These are phyloP conservation scores for Pythium insidiosum DNA, from an alignment of 352 stramenopile species.

Conservation along the genomic window DNA sequence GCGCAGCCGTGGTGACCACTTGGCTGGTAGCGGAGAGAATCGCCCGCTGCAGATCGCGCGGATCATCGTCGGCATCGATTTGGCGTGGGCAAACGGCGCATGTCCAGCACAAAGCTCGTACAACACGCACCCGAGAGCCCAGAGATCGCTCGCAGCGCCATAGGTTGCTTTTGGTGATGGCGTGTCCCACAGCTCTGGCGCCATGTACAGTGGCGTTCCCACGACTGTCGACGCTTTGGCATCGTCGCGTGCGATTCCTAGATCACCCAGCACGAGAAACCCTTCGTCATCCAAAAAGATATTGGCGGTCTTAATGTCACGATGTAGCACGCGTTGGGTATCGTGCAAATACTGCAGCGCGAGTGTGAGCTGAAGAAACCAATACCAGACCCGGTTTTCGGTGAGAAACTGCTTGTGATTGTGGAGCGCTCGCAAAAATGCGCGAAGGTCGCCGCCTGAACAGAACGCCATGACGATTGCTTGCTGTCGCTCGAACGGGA, in stretches of 20 bases:
- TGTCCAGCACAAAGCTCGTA: conserved; percentile 75
- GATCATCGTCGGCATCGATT: conserved; percentile 37
- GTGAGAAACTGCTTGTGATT: conserved; percentile 1
- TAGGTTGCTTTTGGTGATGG: too few relatives aligned
- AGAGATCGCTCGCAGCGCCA: conserved; percentile 78
- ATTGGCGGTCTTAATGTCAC: conserved; percentile 91
- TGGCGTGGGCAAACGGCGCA: conserved; percentile 41
- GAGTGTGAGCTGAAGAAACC: conserved; percentile 87
- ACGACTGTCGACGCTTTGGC: conserved; percentile 68
- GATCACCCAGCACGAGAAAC: conserved; percentile 82
- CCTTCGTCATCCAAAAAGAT: conserved; percentile 57
- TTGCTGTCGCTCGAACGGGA: conserved; percentile 18
- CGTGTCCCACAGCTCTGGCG: conserved; percentile 76
- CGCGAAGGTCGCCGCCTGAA: conserved; percentile 59
- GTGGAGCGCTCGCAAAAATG: conserved; percentile 20
- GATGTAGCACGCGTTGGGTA: conserved; percentile 58
- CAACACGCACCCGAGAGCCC: conserved; percentile 82
- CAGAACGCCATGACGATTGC: conserved; percentile 93
- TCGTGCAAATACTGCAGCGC: conserved; percentile 87
- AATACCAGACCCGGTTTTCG: conserved; percentile 85
- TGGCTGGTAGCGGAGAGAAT: conserved; percentile 26
- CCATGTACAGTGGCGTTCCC: conserved; percentile 89
- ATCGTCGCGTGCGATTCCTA: conserved; percentile 70
- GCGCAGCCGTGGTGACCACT: conserved; percentile 25
- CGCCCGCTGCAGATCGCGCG: conserved; percentile 40